A percentile compares a stretch with the other conserved stretches of the same genome.
These are phyloP conservation scores for Lactarius hengduanensis DNA, from an alignment of 768 basidiomycete species.

Conservation along the genomic window DNA sequence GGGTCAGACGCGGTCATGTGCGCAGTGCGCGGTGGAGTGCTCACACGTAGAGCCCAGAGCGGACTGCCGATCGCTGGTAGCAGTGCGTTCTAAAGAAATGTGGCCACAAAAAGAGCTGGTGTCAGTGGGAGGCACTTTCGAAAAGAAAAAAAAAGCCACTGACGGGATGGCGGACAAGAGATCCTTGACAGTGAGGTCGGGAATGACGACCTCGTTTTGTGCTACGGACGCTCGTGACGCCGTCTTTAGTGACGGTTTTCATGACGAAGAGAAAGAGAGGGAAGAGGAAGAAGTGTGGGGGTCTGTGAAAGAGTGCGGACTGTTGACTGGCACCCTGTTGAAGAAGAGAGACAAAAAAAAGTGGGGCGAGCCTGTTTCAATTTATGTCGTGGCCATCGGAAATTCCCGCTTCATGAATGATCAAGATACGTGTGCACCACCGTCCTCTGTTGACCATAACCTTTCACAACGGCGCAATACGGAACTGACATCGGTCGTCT, in stretches of 20 bases:
- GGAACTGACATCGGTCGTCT: no score
- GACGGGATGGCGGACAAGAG: conserved; percentile 81
- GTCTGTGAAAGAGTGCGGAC: background rate
- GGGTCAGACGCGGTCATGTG: conserved; percentile 27
- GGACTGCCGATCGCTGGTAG: conserved; percentile 83
- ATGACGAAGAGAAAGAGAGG: conserved; percentile 12
- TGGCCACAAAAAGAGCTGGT: background rate
- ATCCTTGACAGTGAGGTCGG: conserved; percentile 86
- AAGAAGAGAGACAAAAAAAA: background rate
- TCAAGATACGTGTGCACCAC: no score
- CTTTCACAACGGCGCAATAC: no score
- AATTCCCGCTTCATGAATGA: conserved; percentile 12
- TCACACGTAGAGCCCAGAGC: conserved; percentile 76
- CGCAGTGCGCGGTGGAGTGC: conserved; percentile 31
- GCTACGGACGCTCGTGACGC: conserved; percentile 37
- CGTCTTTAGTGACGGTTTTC: conserved; percentile 27
- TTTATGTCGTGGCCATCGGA: background rate
- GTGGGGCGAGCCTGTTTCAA: background rate
- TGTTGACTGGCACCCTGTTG: background rate
- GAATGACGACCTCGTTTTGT: conserved; percentile 66
- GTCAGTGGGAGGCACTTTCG: background rate
- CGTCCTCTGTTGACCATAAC: no score
- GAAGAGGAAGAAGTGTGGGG: background rate
- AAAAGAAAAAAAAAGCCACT: conserved; percentile 35
- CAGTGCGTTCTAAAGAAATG: conserved; percentile 63